Evolutionary conservation across 192 early-diverging fungal species (phyloP).

Genomic region (Gaertneriomyces sp.): DNA sequence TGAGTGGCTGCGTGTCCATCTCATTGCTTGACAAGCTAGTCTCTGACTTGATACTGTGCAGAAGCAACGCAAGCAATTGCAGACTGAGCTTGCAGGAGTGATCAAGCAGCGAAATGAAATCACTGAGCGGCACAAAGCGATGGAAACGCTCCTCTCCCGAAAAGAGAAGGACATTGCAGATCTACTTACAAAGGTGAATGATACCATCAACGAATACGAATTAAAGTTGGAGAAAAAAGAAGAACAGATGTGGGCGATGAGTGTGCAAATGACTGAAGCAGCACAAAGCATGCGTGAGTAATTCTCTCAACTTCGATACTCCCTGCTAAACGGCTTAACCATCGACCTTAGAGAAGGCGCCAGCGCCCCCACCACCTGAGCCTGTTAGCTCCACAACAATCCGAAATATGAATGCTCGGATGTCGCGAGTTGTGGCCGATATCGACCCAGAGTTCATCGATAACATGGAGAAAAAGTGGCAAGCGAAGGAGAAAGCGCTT

Average conservation of each 20-base stretch:
- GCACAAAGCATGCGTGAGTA: conserved; percentile 21
- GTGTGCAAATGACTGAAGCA: conserved; percentile 49
- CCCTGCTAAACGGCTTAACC: too few relatives aligned
- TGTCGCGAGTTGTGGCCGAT: conserved; percentile 23
- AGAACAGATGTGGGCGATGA: conserved; percentile 61
- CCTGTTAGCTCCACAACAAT: not conserved
- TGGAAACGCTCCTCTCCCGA: conserved; percentile 40
- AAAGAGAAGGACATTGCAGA: conserved; percentile 56
- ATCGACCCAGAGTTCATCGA: conserved; percentile 52
- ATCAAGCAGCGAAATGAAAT: conserved; percentile 49
- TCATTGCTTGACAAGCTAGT: not conserved
- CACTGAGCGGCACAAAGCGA: conserved; percentile 41
- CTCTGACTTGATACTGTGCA: not conserved
- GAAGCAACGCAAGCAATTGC: conserved; percentile 50
- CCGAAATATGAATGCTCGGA: conserved; percentile 14
- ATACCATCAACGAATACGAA: conserved; percentile 57
- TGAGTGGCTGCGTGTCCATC: conserved; percentile 15
- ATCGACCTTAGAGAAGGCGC: conserved; percentile 6
- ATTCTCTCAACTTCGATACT: not conserved
- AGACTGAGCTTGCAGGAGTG: conserved; percentile 35
- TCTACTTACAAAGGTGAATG: conserved; percentile 54
- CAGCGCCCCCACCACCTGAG: conserved; percentile 12
- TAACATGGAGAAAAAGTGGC: conserved; percentile 56
- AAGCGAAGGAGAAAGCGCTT: conserved; percentile 47
- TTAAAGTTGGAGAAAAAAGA: conserved; percentile 52